Evolutionary conservation across 2,329 filamentous ascomycete genomes (phyloP).

Genomic region (Fusarium napiforme): DNA sequence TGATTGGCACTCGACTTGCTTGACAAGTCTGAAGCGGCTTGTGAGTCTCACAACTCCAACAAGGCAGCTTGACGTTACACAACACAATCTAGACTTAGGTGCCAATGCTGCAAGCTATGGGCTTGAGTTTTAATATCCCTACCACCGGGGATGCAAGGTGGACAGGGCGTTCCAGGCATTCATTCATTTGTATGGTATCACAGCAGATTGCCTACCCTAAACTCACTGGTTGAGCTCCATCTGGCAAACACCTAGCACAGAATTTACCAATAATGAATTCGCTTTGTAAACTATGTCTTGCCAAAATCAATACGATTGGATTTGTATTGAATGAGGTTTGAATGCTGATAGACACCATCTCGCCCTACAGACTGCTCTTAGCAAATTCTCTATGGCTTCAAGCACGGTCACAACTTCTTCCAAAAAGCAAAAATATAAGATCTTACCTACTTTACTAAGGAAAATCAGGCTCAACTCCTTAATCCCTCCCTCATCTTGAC

Average conservation of each 20-base stretch:
- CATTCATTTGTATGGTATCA: neutral
- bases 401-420: neutral
- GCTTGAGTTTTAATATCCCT: fast-evolving
- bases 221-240: neutral
- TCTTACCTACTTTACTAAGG: neutral
- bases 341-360: neutral
- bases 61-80: neutral
- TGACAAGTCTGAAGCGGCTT: fast-evolving
- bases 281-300: neutral
- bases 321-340: neutral
- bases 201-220: neutral
- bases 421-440: neutral
- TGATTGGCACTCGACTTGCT: fast-evolving
- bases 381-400: neutral
- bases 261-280: neutral
- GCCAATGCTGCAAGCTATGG: neutral
- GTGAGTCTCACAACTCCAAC: neutral
- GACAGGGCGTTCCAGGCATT: neutral
- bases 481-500: neutral
- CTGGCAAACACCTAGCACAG: neutral
- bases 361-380: neutral
- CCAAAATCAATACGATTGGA: neutral
- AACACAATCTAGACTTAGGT: neutral
- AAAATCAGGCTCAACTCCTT: neutral
- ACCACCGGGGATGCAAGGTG: no score